Base-by-base conservation (phyloP, 1,284 basidiomycete genomes). In the Sporisorium sorghi region DNA sequence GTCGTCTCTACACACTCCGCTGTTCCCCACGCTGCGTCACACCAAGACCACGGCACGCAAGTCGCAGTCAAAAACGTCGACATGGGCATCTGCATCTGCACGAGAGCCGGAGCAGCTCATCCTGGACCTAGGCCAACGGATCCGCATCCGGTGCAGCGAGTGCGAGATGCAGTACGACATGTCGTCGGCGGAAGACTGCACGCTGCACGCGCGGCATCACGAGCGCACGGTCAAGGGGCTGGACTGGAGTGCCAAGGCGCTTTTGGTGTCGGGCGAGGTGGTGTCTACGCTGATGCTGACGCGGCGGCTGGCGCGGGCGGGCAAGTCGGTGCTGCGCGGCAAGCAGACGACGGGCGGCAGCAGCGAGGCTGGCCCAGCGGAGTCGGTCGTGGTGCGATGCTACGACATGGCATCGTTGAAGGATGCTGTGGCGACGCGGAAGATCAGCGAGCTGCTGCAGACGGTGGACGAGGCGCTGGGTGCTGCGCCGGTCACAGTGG, bases 161-260 rank as follows among this genome's bases (percentile, higher is more conserved):
- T 82, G 80, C 52, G 70, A 67, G 6, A 82, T 82, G 80, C 77
- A 80, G 50, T 82, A 74, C 63, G 80, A 82, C 51, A 46, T 64
- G 17, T 74, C 72, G 8, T 75, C 73, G 21, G 51, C 74, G 2
- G 68, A 79, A 46, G 80, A 82, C 57, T 64, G 55, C 15, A 33
- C 65, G 37, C 56, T 80, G 62, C 80, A 82, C 52, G 49, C 58
- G 24, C 58, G 70, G 47, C 60, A 79, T 42, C 80, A 82, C 59
- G 77, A 78, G 15, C 51, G 75, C 4, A 65, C 73, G 5, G 61
- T 67, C 14, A 64, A 60, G 15, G 80, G 80, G 4, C 26, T 81
- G 23, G 77, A 79, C 47, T 82, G 80, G 80, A 71, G 53, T 30
- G 62, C 68, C 39, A 74, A 75, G 28, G 53, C 70, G 26, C 48